Percentiles rank a stretch among this genome's conserved stretches.
Evolutionary conservation across 169 alveolate genomes (phyloP).

Genomic region (Plasmodium cynomolgi): DNA sequence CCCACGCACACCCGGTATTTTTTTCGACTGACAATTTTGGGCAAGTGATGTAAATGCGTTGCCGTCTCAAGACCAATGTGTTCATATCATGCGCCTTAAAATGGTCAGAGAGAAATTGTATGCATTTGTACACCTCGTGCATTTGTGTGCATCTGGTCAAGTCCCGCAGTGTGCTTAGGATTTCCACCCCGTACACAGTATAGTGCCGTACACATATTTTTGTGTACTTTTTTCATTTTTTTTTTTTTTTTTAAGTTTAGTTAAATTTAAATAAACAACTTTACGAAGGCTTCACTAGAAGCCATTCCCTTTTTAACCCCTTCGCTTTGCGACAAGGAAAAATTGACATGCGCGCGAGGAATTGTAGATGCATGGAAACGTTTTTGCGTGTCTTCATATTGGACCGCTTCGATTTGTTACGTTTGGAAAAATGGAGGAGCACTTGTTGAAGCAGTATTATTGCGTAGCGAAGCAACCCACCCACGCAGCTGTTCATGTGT

Average conservation of each 20-base stretch:
- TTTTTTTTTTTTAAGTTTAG: conserved; percentile 14
- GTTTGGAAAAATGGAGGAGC: background rate
- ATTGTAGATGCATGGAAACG: background rate
- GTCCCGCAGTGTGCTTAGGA: background rate
- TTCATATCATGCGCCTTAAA: background rate
- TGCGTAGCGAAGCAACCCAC: background rate
- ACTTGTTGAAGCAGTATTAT: background rate
- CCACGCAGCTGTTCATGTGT: background rate
- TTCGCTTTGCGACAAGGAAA: background rate
- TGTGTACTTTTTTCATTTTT: background rate
- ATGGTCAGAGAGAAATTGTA: background rate
- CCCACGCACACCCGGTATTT: background rate
- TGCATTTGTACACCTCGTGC: background rate
- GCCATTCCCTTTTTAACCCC: conserved; percentile 33
- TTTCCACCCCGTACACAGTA: background rate
- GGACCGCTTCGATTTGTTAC: background rate
- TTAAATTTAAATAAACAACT: conserved; percentile 8
- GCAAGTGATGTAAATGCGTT: background rate
- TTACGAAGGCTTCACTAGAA: conserved; percentile 74
- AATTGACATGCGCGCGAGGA: background rate
- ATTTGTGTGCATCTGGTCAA: background rate
- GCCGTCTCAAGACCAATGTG: background rate
- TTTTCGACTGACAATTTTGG: background rate
- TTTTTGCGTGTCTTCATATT: background rate
- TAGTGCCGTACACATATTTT: background rate